These are phyloP conservation scores for Yamadazyma paraphyllophila DNA, from an alignment of 805 yeast genomes.

Conservation along the genomic window DNA sequence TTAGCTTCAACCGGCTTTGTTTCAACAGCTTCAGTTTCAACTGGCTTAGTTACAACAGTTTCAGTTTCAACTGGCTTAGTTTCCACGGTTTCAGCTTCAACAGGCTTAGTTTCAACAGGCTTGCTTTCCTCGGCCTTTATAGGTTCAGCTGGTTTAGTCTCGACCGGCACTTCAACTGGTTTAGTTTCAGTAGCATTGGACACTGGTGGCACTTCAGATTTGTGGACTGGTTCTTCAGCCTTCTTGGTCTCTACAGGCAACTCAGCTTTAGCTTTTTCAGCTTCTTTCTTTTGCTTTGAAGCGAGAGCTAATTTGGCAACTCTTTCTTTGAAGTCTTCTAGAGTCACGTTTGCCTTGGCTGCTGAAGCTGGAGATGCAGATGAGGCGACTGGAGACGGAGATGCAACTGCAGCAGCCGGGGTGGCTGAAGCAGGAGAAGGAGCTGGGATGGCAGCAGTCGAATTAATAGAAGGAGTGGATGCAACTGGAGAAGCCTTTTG, in stretches of 20 bases:
- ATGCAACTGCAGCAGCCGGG: conserved; percentile 14
- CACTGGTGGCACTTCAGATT: neutral
- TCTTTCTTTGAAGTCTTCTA: conserved; percentile 13
- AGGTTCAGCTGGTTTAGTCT: conserved; percentile 9
- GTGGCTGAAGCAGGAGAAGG: conserved; percentile 15
- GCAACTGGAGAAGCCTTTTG: conserved; percentile 9
- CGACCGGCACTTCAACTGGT: neutral
- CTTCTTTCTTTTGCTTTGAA: conserved; percentile 8
- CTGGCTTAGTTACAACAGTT: conserved; percentile 1
- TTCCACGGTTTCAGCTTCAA: conserved; percentile 1
- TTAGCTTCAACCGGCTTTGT: conserved; percentile 7
- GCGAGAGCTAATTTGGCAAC: conserved; percentile 10
- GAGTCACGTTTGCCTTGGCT: conserved; percentile 1
- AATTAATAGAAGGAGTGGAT: conserved; percentile 9
- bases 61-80: conserved; percentile 10
- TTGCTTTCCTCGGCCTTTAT: too few species aligned
- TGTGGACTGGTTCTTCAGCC: neutral
- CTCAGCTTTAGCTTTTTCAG: conserved; percentile 2
- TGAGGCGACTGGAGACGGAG: conserved; percentile 6
- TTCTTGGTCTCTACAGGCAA: neutral
- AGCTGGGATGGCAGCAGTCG: conserved; percentile 1
- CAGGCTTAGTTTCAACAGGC: neutral
- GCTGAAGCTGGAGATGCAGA: conserved; percentile 13
- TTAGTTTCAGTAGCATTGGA: neutral
- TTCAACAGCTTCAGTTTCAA: conserved; percentile 5